Base-by-base conservation (phyloP, 768 basidiomycete species). In the Auriscalpium vulgare region DNA sequence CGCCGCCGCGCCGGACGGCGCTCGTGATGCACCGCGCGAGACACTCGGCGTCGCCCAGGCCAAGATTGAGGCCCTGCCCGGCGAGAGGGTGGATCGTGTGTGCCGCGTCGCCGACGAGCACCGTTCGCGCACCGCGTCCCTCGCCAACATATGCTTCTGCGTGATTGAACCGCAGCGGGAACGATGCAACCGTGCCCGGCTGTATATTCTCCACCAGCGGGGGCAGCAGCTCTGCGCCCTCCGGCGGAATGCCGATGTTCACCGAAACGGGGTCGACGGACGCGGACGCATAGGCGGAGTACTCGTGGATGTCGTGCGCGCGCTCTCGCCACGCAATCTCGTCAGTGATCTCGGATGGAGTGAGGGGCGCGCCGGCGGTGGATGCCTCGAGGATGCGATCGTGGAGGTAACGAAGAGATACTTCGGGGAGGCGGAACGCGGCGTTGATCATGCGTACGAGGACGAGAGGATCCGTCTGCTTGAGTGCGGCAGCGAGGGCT, bases 71-170 rank as follows among this genome's bases (percentile, higher is more conserved):
- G 0, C 95, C 97, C 68, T 98, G 95, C 2, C 97, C 97, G 0
- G 95, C 95, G 29, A 98, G 81, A 1, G 97, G 95, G 66, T 98
- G 95, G 1, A 93, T 75, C 0, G 91, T 91, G 66, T 98, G 97
- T 16, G 95, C 97, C 1, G 95, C 95, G 70, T 99, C 97, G 2
- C 97, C 97, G 1, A 98, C 81, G 8, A 98, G 83, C 2, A 87
- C 94, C 1, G 91, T 95, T 4, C 95, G 80, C 3, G 73, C 68
- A 5, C 82, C 79, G 36, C 60, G 55, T 0, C 82, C 84, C 65
- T 85, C 85, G 14, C 94, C 92, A 46, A 95, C 73, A 69, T 99
- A 98, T 0, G 78, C 69, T 38, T 94, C 90, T 1, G 91, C 87
- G 62, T 98, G 97, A 49, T 81, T 88, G 59, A 90, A 87, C 34